Evolutionary conservation across 768 basidiomycete species (phyloP), one percentile per base, ranked within the genome.

Genomic region (Boletus rubropictus): DNA sequence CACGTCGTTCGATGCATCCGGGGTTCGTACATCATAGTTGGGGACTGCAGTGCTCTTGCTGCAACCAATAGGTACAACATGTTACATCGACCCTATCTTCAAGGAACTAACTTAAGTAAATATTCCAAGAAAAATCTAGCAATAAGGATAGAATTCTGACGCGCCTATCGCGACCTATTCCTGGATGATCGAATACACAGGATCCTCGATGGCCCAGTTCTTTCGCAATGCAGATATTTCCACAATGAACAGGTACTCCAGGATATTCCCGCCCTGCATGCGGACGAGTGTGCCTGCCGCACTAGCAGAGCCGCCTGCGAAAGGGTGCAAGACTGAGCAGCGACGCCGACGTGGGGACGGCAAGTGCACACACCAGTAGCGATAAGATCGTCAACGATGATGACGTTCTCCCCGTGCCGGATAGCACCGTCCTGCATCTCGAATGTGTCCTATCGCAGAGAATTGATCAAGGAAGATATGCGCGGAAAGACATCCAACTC

Each of bases 161-260:
- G 35, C 24, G 48, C 34, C 5, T 5, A 18, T 21, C 31, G 20
- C 12, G 8, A 7, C 25, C 50, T 46, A 66, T 56, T 90, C 86
- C 66, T 96, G 80, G 50, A 96, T 73, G 64, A 98, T 82, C 40
- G 90, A 89, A 72, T 95, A 98, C 8, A 83, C 71, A 2, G 92
- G 89, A 27, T 90, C 92, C 25, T 65, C 54, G 5, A 65, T 15
- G 59, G 90, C 79, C 53, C 98, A 80, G 67, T 86, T 84, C 53
- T 81, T 74, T 56, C 87, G 82, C 58, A 92, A 72, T 71, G 86
- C 84, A 46, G 77, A 64, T 50, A 90, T 63, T 54, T 93, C 89
- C 51, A 96, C 84, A 66, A 98, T 83, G 73, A 99, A 99, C 54
- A 99, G 71, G 70, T 98, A 96, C 67, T 96, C 89, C 31, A 95